A percentile compares a stretch with the other conserved stretches of the same genome.
These are phyloP conservation scores for Rhamnella rubrinervis DNA, from an alignment of 331 rosid species.

Conservation along the genomic window DNA sequence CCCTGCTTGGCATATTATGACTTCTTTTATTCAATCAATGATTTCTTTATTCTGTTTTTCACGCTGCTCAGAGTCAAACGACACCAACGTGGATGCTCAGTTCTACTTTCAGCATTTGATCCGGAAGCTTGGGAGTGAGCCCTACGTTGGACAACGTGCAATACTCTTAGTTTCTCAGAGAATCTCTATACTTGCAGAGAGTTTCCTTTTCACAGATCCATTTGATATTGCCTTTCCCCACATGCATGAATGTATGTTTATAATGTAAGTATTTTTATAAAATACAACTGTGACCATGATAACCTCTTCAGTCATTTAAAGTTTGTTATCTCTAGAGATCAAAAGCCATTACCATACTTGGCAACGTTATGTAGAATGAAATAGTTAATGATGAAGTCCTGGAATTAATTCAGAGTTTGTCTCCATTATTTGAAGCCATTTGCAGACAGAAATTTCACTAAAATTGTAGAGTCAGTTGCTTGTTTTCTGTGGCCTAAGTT, in stretches of 20 bases:
- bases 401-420: background rate
- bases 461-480: background rate
- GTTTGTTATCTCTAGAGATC: background rate
- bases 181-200: conserved; percentile 68
- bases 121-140: conserved; percentile 68
- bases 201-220: conserved; percentile 81
- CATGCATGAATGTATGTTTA: conserved; percentile 70
- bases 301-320: conserved; percentile 1
- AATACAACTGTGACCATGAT: background rate
- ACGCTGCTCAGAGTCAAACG: conserved; percentile 48
- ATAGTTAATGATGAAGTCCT: background rate
- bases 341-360: conserved; percentile 1
- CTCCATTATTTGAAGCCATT: background rate
- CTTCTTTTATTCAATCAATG: conserved; percentile 9
- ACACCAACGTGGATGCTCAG: conserved; percentile 32
- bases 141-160: conserved; percentile 73
- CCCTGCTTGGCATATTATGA: background rate
- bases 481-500: conserved; percentile 3
- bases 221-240: conserved; percentile 71
- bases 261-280: conserved; percentile 56
- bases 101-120: conserved; percentile 67
- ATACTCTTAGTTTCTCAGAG: conserved; percentile 66
- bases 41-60: conserved; percentile 12
- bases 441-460: background rate
- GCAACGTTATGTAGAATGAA: background rate